phyloP scores from a whole-genome alignment of 2,329 filamentous ascomycete genomes.

The Arthrobotrys conoides region DNA sequence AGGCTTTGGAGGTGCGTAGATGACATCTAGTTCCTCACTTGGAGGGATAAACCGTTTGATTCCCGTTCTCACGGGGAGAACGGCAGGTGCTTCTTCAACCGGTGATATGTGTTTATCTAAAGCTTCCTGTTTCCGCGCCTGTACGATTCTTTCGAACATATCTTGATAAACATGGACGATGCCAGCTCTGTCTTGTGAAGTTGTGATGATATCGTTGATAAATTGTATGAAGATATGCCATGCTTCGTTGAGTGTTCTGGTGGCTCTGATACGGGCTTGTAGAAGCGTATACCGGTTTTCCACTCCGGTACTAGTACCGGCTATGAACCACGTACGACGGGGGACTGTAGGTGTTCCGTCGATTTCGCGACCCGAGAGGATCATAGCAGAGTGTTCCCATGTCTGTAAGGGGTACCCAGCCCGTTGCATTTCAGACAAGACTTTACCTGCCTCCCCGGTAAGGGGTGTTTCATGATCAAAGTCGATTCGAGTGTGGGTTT shows the following conservation, averaged over 20 bases:
- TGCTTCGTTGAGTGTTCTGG: constrained; percentile 63
- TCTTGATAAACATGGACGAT: constrained; percentile 59
- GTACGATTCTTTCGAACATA: constrained; percentile 62
- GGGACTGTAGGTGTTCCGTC: constrained; percentile 62
- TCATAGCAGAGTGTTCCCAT: constrained; percentile 62
- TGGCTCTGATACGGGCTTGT: constrained; percentile 62
- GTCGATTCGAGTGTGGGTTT: constrained; percentile 39
- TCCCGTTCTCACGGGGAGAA: neutral
- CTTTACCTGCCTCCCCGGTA: constrained; percentile 58
- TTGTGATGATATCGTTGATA: constrained; percentile 8
- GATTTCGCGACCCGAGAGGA: constrained; percentile 62
- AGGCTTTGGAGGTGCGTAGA: constrained; percentile 40
- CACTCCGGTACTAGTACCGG: constrained; percentile 27
- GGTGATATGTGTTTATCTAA: constrained; percentile 4
- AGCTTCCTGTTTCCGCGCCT: constrained; percentile 54
- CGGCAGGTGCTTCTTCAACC: neutral
- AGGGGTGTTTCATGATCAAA: constrained; percentile 30
- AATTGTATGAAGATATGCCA: constrained; percentile 62
- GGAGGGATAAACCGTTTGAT: constrained; percentile 31
- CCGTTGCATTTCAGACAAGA: constrained; percentile 62
- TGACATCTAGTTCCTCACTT: constrained; percentile 27
- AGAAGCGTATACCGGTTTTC: constrained; percentile 36
- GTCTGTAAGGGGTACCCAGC: constrained; percentile 60
- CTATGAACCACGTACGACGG: constrained; percentile 61
- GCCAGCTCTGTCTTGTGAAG: constrained; percentile 6